Evolutionary conservation across 768 basidiomycete species (phyloP), one percentile per base, ranked within the genome.

Genomic region (Rhizopogon vesiculosus): DNA sequence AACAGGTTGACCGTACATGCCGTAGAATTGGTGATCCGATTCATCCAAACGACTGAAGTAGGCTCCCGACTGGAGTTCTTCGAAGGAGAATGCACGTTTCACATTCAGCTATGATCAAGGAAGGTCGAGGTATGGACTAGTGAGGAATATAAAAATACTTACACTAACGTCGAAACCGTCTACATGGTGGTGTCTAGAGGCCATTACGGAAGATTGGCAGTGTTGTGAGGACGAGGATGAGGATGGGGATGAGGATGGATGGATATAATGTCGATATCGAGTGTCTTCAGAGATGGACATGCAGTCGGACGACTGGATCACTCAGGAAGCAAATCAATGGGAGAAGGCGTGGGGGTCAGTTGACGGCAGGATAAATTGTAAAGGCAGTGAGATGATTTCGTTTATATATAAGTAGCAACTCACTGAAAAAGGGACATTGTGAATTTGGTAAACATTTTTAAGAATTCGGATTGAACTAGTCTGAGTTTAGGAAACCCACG

Each of bases 41-140:
- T 70, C 69, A 61, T 72, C 70, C 7, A 70, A 54, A 7, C 59
- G 58, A 1, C 54, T 48, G 38, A 70, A 64, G 65, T 64, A 70
- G 3, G 70, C 56, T 19, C 69, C 70, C 0, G 70, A 70, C 46
- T 70, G 70, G 19, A 70, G 65, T 53, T 70, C 70, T 48, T 70
- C 69, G 48, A 72, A 70, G 1, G 69, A 62, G 41, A 70, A 70
- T 40, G 69, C 59, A 12, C 69, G 69, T 29, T 65, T 69, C 0
- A 68, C 68, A 3, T 60, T 67, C 45, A 70, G 60, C 69, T 70
- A 55, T 42, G 22, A 15, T 42, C 40, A 4, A 41, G 12, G 52
- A 57, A 56, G 46, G 16, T 41, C 25, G 38, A 19, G 57, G 0
- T 45, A 33, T n/a, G 52, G 19, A 29, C 7, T 28, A 28, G n/a